These are phyloP conservation scores for Curvularia hawaiiensis DNA, from an alignment of 2,329 filamentous ascomycete genomes.

Conservation along the genomic window DNA sequence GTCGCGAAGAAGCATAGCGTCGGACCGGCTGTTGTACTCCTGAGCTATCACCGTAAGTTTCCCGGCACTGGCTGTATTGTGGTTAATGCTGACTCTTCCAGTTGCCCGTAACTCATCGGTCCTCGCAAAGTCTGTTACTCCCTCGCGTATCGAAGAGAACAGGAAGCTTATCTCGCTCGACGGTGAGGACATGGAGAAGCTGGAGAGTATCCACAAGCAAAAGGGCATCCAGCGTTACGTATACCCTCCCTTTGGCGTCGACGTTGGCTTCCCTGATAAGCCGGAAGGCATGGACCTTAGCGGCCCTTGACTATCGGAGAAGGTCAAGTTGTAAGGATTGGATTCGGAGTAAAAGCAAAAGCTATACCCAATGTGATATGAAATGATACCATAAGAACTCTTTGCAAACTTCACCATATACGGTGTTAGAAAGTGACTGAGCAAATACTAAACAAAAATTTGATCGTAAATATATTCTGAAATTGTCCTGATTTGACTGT, in stretches of 20 bases:
- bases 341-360: constrained; percentile 11
- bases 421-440: neutral
- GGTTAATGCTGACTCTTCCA: constrained; percentile 6
- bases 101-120: constrained; percentile 73
- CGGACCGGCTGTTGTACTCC: constrained; percentile 61
- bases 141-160: constrained; percentile 72
- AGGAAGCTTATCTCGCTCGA: constrained; percentile 69
- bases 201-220: constrained; percentile 53
- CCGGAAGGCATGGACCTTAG: constrained; percentile 44
- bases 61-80: neutral
- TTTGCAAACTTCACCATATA: neutral
- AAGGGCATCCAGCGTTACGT: constrained; percentile 55
- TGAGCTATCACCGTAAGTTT: constrained; percentile 73
- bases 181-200: constrained; percentile 63
- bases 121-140: constrained; percentile 73
- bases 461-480: no score
- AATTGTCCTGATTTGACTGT: neutral
- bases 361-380: constrained; percentile 17
- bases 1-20: constrained; percentile 58
- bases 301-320: constrained; percentile 29
- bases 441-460: neutral
- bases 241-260: constrained; percentile 56
- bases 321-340: constrained; percentile 13
- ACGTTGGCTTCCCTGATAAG: constrained; percentile 57
- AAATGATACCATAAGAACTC: neutral